Percentiles rank a stretch among this genome's conserved stretches.
These are phyloP conservation scores for Eucalyptus coolabah DNA, from an alignment of 345 rosid species.

Conservation along the genomic window DNA sequence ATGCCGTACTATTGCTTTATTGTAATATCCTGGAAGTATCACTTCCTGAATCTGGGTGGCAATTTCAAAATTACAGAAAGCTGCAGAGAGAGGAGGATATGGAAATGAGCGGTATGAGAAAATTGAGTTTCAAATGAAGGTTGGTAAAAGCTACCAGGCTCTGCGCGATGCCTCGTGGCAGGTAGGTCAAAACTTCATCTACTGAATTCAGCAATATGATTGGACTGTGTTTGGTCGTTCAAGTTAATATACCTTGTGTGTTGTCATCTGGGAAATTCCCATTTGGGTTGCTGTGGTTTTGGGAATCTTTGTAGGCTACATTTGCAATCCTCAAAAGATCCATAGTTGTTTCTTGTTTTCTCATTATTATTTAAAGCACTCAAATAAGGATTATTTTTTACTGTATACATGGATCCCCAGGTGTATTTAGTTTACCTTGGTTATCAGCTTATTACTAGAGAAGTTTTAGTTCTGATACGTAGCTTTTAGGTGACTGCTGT, in stretches of 20 bases:
- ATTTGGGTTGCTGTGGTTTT: not conserved
- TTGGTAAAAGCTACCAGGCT: conserved; percentile 40
- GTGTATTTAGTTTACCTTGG: not conserved
- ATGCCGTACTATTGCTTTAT: not conserved
- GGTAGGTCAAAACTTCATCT: conserved; percentile 21
- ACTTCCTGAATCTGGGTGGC: not conserved
- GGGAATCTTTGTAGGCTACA: not conserved
- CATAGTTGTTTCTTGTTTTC: not conserved
- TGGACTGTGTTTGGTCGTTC: not conserved
- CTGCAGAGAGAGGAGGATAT: conserved; percentile 95
- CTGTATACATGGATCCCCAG: not conserved
- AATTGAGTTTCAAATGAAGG: conserved; percentile 77
- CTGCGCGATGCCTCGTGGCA: conserved; percentile 75
- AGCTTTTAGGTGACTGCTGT: not conserved
- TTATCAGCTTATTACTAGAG: not conserved
- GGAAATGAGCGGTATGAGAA: conserved; percentile 89
- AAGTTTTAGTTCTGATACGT: not conserved
- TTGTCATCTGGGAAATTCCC: not conserved
- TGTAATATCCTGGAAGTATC: not conserved
- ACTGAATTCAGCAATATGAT: not conserved
- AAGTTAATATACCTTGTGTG: not conserved
- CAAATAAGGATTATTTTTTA: not conserved
- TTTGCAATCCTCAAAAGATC: not conserved
- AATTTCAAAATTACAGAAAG: conserved; percentile 31
- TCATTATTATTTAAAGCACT: not conserved